A percentile compares a stretch with the other conserved stretches of the same genome.
phyloP scores from a whole-genome alignment of 2,329 filamentous ascomycete genomes.

The Penicillium sp. region DNA sequence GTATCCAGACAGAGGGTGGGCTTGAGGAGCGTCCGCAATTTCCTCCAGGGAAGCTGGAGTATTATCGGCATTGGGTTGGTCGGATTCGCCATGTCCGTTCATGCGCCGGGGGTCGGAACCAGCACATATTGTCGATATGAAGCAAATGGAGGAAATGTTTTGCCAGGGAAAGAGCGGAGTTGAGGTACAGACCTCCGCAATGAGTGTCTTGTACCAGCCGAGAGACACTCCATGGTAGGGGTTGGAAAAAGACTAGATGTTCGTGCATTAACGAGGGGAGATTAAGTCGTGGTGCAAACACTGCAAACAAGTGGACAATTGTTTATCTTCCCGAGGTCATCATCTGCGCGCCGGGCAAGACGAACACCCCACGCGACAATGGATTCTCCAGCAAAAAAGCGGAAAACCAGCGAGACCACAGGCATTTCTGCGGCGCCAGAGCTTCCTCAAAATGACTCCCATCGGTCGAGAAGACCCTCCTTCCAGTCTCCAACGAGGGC shows the following conservation, averaged over 20 bases:
- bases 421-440: conserved; percentile 46
- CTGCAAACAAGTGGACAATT: conserved; percentile 38
- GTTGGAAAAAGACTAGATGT: conserved; percentile 1
- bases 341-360: conserved; percentile 37
- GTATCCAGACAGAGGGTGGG: conserved; percentile 45
- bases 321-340: conserved; percentile 17
- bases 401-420: conserved; percentile 60
- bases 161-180: neutral
- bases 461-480: conserved; percentile 50
- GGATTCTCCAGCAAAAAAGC: conserved; percentile 62
- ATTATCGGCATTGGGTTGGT: conserved; percentile 12
- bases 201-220: conserved; percentile 18
- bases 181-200: conserved; percentile 13
- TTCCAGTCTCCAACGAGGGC: conserved; percentile 68
- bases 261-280: conserved; percentile 4
- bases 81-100: conserved; percentile 14
- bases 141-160: neutral
- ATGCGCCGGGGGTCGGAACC: conserved; percentile 23
- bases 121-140: conserved; percentile 22
- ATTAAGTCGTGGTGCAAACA: conserved; percentile 35
- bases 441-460: conserved; percentile 22
- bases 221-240: conserved; percentile 31
- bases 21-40: conserved; percentile 30
- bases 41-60: conserved; percentile 8
- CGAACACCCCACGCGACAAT: conserved; percentile 14